These are phyloP conservation scores for Sicyos baderoa DNA, from an alignment of 306 rosid genomes.

Conservation along the genomic window DNA sequence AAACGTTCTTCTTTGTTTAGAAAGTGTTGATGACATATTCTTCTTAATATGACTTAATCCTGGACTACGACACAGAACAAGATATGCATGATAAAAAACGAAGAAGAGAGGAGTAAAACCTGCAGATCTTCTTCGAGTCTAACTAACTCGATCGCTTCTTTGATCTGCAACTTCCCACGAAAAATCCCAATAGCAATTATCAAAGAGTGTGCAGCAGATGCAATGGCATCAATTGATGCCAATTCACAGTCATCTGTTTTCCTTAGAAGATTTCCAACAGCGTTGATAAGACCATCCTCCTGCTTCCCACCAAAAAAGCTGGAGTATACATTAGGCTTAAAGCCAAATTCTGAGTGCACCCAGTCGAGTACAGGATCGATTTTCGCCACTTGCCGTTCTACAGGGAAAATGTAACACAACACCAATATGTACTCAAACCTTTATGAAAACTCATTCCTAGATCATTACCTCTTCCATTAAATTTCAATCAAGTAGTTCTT, in stretches of 20 bases:
- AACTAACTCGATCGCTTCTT: slow-evolving; percentile 70
- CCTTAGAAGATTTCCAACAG: slow-evolving; percentile 49
- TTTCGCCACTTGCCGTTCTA: slow-evolving; percentile 78
- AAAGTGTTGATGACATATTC: background rate
- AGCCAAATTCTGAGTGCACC: slow-evolving; percentile 76
- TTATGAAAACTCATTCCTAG: background rate
- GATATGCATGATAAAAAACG: background rate
- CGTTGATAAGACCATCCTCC: slow-evolving; percentile 58
- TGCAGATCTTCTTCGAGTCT: slow-evolving; percentile 93
- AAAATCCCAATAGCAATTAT: slow-evolving; percentile 52
- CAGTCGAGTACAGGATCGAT: slow-evolving; percentile 72
- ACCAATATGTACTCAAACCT: slow-evolving; percentile 1
- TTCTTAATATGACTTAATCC: too few species aligned
- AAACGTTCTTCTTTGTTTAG: background rate
- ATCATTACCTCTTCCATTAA: background rate
- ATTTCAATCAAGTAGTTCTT: background rate
- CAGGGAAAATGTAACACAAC: slow-evolving; percentile 22
- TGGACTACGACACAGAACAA: background rate
- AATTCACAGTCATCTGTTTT: slow-evolving; percentile 71
- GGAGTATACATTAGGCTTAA: slow-evolving; percentile 61
- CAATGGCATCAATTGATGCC: slow-evolving; percentile 76
- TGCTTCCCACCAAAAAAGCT: slow-evolving; percentile 76
- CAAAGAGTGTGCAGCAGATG: slow-evolving; percentile 70
- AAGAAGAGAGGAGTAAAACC: slow-evolving; percentile 29
- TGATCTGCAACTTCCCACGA: slow-evolving; percentile 55